Evolutionary conservation across 345 rosid species (phyloP).

Genomic region (Hibiscus tridactylites): DNA sequence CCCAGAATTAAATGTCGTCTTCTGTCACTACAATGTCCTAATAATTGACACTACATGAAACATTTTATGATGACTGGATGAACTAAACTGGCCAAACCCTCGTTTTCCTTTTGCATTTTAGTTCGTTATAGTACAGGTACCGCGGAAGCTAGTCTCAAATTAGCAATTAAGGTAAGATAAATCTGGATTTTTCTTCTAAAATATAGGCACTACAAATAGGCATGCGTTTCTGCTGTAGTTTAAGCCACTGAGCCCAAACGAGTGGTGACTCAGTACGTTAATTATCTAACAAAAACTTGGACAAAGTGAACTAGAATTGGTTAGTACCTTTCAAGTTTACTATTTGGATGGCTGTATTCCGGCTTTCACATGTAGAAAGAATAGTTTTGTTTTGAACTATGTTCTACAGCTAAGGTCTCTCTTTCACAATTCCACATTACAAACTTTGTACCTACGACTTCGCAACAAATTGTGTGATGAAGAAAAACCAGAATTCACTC

Average conservation of each 20-base stretch:
- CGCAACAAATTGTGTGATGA: conserved; percentile 4
- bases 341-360: conserved; percentile 2
- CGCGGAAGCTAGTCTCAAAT: no score
- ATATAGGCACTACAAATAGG: no score
- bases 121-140: not conserved
- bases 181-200: no score
- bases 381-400: conserved; percentile 5
- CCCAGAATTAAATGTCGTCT: not conserved
- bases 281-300: not conserved
- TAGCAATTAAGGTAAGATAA: no score
- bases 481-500: conserved; percentile 13
- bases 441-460: conserved; percentile 3
- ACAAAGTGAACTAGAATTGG: not conserved
- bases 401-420: conserved; percentile 7
- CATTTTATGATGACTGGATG: not conserved
- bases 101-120: not conserved
- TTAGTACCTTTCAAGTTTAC: not conserved
- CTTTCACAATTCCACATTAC: conserved; percentile 15
- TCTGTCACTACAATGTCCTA: no score
- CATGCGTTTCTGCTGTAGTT: not conserved
- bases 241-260: not conserved
- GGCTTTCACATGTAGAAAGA: conserved; percentile 7
- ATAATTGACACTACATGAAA: no score
- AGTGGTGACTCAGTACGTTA: not conserved
- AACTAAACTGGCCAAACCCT: not conserved